Evolutionary conservation across 1,139 yeast genomes (phyloP).

Genomic region (Protomyces inouyei): DNA sequence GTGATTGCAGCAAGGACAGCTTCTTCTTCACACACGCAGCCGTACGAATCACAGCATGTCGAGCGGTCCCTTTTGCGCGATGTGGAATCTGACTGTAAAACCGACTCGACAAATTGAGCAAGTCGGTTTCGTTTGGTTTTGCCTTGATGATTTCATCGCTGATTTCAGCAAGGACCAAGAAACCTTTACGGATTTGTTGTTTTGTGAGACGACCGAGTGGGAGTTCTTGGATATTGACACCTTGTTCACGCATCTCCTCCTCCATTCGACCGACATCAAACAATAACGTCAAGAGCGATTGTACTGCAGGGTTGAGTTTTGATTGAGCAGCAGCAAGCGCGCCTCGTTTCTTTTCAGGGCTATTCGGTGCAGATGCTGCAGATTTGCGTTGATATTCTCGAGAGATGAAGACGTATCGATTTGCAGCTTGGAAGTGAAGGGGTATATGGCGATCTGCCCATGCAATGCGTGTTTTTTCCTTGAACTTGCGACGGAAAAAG

Average conservation of each 20-base stretch:
- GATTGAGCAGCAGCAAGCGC: neutral
- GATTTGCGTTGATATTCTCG: neutral
- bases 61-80: neutral
- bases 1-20: constrained; percentile 6
- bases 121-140: neutral
- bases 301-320: neutral
- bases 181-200: constrained; percentile 9
- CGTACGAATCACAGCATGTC: neutral
- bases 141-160: neutral
- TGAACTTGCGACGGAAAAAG: neutral
- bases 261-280: constrained; percentile 8
- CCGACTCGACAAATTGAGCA: constrained; percentile 5
- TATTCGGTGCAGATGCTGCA: neutral
- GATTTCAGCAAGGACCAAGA: neutral
- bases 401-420: neutral
- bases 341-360: neutral
- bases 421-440: neutral
- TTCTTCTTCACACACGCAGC: constrained; percentile 1
- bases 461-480: constrained; percentile 5
- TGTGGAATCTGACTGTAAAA: constrained; percentile 16
- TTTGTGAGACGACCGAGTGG: constrained; percentile 18
- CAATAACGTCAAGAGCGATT: constrained; percentile 1
- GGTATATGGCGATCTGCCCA: neutral
- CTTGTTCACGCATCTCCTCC: constrained; percentile 6
- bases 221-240: constrained; percentile 2